A percentile compares a stretch with the other conserved stretches of the same genome.
phyloP scores from a whole-genome alignment of 2,329 filamentous ascomycete species.

The Diaporthe sp. region DNA sequence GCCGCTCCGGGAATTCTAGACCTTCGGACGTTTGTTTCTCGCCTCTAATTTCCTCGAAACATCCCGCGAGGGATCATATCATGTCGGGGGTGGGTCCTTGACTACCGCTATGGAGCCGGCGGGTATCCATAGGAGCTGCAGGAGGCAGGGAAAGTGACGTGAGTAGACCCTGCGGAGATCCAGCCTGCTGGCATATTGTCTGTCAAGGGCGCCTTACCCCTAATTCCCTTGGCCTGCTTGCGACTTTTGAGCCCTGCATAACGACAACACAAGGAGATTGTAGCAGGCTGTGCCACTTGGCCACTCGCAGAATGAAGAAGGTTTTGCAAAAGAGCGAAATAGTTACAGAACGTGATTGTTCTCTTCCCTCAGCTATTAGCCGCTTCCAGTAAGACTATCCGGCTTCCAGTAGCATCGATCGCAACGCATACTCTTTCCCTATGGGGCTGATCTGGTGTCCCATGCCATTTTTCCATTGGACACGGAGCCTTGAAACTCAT shows the following conservation, averaged over 20 bases:
- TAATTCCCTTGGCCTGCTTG: background rate
- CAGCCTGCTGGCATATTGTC: conserved; percentile 10
- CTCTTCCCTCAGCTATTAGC: too few species aligned
- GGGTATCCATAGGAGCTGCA: conserved; percentile 13
- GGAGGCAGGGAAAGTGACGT: conserved; percentile 8
- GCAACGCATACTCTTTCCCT: too few species aligned
- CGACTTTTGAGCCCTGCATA: background rate
- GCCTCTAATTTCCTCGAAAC: conserved; percentile 39
- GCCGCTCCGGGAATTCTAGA: conserved; percentile 11
- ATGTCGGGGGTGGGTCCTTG: conserved; percentile 28
- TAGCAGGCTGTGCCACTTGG: background rate
- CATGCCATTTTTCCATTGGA: background rate
- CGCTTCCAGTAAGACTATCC: background rate
- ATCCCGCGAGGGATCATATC: conserved; percentile 28
- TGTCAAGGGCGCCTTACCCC: background rate
- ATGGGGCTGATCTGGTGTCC: background rate
- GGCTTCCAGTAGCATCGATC: background rate
- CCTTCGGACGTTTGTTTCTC: background rate
- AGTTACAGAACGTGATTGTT: background rate
- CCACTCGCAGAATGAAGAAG: background rate
- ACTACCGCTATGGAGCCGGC: conserved; percentile 22
- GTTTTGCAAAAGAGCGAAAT: background rate
- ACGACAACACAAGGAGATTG: background rate
- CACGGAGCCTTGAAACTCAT: background rate
- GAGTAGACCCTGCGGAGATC: conserved; percentile 13